Base-by-base conservation (phyloP, 176 grass and related monocot species). In the Aechmea fasciata region DNA sequence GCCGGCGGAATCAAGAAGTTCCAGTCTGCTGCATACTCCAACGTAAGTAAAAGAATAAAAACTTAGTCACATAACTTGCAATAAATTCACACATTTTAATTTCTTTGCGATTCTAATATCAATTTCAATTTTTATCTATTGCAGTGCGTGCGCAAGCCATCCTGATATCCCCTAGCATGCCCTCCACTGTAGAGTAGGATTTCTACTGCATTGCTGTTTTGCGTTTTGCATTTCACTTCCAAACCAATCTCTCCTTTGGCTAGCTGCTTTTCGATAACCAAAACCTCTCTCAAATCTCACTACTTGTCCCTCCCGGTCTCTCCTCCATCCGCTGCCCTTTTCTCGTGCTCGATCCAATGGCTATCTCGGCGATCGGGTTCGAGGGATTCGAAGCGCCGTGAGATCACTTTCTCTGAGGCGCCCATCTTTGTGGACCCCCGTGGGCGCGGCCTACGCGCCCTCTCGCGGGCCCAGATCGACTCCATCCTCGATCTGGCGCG, bases 1-100 rank as follows among this genome's bases (percentile, higher is more conserved):
- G 80, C 83, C 17, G 87, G 87, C 74, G 87, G 80, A 11, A 81
- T 71, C 19, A 86, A 81, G 87, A 90, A 90, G 66, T 90, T 86
- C 55, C 85, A 87, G 51, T 90, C 87, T 81, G 87, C 87, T 83
- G 83, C 83, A 68, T 90, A 90, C 80, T 90, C 87, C 50, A 90
- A 90, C 87, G 87, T 90, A 75, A 90, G 28, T 65, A 17, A 57
- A 64, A 8, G 15, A 52, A 49, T 48, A 5, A 8, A 65, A 14
- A 18, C 1, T 0, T 0, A 2, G 11, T 13, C 1, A 2, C 1
- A 23, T 47, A 25, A 18, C 48, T 70, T 69, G 0, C 0, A 11
- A 9, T 10, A 15, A 20, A 61, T 61, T 61, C 13, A 61, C 20
- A 19, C 55, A 61, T 61, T 61, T 61, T 15, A 61, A 18, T 15